Percentiles rank a stretch among this genome's conserved stretches.
Evolutionary conservation across 306 rosid species (phyloP).

Genomic region (Rubus parviflorus): DNA sequence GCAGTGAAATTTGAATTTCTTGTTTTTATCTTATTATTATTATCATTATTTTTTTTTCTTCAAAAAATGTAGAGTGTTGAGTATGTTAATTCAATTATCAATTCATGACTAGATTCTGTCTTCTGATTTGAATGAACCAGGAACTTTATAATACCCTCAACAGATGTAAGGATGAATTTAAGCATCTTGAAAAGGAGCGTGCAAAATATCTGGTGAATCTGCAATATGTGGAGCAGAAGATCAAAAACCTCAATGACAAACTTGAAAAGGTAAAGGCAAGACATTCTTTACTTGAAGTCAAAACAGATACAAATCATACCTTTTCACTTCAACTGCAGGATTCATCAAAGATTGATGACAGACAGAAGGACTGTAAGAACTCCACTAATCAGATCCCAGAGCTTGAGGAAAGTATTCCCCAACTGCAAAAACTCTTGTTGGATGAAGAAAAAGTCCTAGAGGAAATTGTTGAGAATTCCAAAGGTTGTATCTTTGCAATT

Average conservation of each 20-base stretch:
- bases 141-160: conserved; percentile 73
- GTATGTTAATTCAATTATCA: background rate
- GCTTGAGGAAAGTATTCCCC: conserved; percentile 70
- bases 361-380: conserved; percentile 65
- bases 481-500: conserved; percentile 45
- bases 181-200: conserved; percentile 91
- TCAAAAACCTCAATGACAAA: conserved; percentile 79
- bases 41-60: too few relatives aligned
- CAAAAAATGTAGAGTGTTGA: background rate
- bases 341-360: conserved; percentile 52
- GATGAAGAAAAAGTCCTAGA: conserved; percentile 79
- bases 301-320: conserved; percentile 13
- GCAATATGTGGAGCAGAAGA: conserved; percentile 79
- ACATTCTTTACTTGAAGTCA: conserved; percentile 12
- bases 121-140: conserved; percentile 36
- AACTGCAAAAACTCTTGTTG: conserved; percentile 60
- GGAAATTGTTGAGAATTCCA: conserved; percentile 69
- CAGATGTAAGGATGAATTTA: conserved; percentile 79
- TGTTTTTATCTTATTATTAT: too few relatives aligned
- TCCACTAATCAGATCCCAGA: conserved; percentile 69
- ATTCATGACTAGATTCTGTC: conserved; percentile 12
- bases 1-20: background rate
- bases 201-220: conserved; percentile 76
- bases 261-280: conserved; percentile 62
- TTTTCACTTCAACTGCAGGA: conserved; percentile 53